Evolutionary conservation across 1,284 basidiomycete genomes (phyloP), one percentile per base, ranked within the genome.

Genomic region (Cryptococcus wingfieldii): DNA sequence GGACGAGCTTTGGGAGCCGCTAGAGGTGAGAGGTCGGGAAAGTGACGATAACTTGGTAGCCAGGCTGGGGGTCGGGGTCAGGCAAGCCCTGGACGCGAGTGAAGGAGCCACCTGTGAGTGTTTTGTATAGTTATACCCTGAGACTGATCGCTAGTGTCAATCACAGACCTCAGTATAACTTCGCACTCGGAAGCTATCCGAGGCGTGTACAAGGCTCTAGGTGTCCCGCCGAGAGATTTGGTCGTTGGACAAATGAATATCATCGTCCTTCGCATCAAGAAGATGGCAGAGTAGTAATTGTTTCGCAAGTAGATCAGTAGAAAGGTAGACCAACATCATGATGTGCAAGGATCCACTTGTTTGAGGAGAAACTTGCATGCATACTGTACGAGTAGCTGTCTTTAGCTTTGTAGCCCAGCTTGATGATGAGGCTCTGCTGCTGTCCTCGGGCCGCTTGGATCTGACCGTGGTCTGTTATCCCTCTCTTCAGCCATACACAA

Each of bases 211-310:
- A 65, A 61, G 56, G 60, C 61, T 31, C 60, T 71, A 14, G 60
- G 63, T 31, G 60, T 68, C 5, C 60, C 62, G 13, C 38, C 58
- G 5, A 59, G 60, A 38, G 55, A 54, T 8, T 46, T 69, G 5
- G 51, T 48, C 16, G 64, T 66, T 19, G 66, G 67, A 12, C 66
- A 71, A 60, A 71, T 71, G 69, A 68, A 69, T 56, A 63, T 71
- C 23, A 55, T 71, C 6, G 67, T 71, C n/a, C 38, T 71, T 23
- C 53, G 63, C 14, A 66, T 68, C 13, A 63, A 58, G 50, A 47
- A 65, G 50, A 44, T 58, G 1, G 44, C 18, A 38, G 42, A 47
- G 18, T n/a, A n/a, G n/a, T n/a, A 10, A 31, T 10, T 31, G 10
- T 31, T 7, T 10, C 10, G 31, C 4, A 31, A 42, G 34, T 51